Conservation (phyloP, 2,329 filamentous ascomycete genomes). For the Cladorrhinum sp. region DNA sequence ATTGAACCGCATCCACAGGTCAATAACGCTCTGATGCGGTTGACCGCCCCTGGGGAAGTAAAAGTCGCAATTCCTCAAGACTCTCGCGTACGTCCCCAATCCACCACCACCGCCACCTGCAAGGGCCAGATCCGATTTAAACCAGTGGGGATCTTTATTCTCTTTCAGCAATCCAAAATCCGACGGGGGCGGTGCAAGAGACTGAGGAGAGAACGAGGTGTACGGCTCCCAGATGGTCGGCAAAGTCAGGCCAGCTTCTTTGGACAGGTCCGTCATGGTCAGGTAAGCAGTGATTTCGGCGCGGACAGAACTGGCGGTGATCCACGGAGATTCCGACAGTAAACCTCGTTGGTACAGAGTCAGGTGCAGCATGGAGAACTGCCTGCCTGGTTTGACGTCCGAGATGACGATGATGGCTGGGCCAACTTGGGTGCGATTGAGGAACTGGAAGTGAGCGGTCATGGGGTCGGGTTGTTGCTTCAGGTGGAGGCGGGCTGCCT, state of each 20-base stretch:
- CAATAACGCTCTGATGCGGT: constrained; percentile 39
- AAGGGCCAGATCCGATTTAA: constrained; percentile 5
- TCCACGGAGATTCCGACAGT: constrained; percentile 35
- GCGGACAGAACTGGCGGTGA: constrained; percentile 31
- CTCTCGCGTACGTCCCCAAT: constrained; percentile 24
- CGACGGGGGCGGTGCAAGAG: background rate
- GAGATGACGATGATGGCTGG: constrained; percentile 39
- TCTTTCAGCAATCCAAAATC: constrained; percentile 29
- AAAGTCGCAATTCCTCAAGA: constrained; percentile 32
- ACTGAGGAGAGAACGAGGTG: constrained; percentile 20
- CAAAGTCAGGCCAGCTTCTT: constrained; percentile 34
- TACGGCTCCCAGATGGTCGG: constrained; percentile 24
- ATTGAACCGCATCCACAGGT: constrained; percentile 66
- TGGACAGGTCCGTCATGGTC: constrained; percentile 36
- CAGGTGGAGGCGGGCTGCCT: constrained; percentile 36
- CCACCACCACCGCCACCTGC: constrained; percentile 2
- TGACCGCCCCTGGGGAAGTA: constrained; percentile 28
- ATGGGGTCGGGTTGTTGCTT: constrained; percentile 38
- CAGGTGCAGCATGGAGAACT: constrained; percentile 41
- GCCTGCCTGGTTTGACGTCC: constrained; percentile 41
- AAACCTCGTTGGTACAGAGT: constrained; percentile 42
- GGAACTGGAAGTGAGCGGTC: constrained; percentile 41
- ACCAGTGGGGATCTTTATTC: constrained; percentile 34
- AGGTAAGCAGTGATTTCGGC: constrained; percentile 38
- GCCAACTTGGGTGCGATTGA: constrained; percentile 38